phyloP scores from a whole-genome alignment of 1,284 basidiomycete species.

The Puccinia horiana region DNA sequence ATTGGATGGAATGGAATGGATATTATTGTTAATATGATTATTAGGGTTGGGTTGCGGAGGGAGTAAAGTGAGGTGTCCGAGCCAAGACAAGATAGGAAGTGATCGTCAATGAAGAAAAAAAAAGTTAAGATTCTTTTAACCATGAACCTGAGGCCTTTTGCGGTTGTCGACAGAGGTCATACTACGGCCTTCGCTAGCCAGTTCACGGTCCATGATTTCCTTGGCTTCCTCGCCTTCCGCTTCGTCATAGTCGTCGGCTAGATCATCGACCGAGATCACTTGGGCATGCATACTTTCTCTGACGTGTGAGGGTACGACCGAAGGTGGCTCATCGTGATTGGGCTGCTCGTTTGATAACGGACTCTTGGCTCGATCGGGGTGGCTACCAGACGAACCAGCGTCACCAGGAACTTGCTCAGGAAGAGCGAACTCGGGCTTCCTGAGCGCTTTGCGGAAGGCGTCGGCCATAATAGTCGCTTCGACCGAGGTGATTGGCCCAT shows the following conservation, averaged over 20 bases:
- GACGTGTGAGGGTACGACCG: background rate
- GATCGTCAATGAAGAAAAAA: no score
- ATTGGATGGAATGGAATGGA: no score
- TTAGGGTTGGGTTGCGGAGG: no score
- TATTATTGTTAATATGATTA: no score
- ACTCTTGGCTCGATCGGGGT: background rate
- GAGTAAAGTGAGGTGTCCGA: no score
- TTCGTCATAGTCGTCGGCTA: background rate
- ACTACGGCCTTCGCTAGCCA: conserved; percentile 45
- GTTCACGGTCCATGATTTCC: conserved; percentile 47
- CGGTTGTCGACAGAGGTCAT: conserved; percentile 44
- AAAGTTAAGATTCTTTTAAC: background rate
- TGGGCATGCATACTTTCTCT: conserved; percentile 38
- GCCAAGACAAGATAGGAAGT: background rate
- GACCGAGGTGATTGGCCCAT: conserved; percentile 71
- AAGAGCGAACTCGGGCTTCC: conserved; percentile 72
- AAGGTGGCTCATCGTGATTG: background rate
- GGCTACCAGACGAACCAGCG: background rate
- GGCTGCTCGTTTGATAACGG: background rate
- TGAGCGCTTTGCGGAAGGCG: conserved; percentile 76
- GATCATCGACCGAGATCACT: background rate
- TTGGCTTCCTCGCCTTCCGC: conserved; percentile 20
- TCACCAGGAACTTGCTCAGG: background rate
- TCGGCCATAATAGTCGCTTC: conserved; percentile 85
- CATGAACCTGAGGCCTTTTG: conserved; percentile 29